Percentiles rank a stretch among this genome's conserved stretches.
phyloP scores from a whole-genome alignment of 2,329 filamentous ascomycete genomes.

The Aureobasidium sp. region DNA sequence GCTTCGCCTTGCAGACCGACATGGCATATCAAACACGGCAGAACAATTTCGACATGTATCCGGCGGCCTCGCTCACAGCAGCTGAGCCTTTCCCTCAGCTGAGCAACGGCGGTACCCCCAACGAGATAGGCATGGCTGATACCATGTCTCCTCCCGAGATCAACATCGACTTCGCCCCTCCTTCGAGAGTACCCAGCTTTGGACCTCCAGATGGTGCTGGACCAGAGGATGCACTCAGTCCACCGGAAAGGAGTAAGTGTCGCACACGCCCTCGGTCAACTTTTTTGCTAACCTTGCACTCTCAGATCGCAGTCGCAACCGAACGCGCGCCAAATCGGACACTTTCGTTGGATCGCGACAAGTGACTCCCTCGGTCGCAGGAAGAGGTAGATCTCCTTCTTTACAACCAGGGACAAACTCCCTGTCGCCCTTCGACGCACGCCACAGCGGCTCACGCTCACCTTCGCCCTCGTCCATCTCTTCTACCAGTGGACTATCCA shows the following conservation, averaged over 20 bases:
- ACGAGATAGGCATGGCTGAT: conserved; percentile 58
- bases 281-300: conserved; percentile 17
- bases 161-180: conserved; percentile 85
- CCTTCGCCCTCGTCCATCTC: conserved; percentile 35
- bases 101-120: conserved; percentile 28
- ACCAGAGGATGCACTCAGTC: conserved; percentile 71
- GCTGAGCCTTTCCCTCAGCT: conserved; percentile 42
- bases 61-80: conserved; percentile 27
- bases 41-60: conserved; percentile 37
- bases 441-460: conserved; percentile 32
- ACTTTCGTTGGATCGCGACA: conserved; percentile 44
- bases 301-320: conserved; percentile 38
- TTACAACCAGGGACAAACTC: conserved; percentile 27
- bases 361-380: conserved; percentile 30
- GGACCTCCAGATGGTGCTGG: conserved; percentile 56
- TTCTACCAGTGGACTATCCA: conserved; percentile 39
- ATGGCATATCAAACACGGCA: conserved; percentile 34
- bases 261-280: conserved; percentile 35
- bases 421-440: conserved; percentile 36
- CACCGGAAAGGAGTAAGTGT: conserved; percentile 59
- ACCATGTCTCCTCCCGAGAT: conserved; percentile 89
- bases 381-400: conserved; percentile 29
- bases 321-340: conserved; percentile 52
- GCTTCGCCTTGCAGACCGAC: conserved; percentile 38
- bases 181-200: conserved; percentile 56